Evolutionary conservation across 208 protist genomes (phyloP), one percentile per base, ranked within the genome.

Genomic region (Blastocrithidia nonstop): DNA sequence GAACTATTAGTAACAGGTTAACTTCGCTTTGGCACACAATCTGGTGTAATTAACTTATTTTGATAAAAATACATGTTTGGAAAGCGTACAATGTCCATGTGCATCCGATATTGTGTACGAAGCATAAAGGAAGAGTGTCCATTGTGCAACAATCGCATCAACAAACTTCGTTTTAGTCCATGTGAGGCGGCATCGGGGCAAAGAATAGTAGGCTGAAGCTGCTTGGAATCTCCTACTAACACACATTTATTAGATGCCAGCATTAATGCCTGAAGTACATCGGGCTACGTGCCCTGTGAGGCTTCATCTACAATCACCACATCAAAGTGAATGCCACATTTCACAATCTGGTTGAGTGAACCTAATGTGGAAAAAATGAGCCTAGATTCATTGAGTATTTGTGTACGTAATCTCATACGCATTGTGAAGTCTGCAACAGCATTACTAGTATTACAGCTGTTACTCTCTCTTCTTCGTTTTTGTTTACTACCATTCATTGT

Each of bases 301-400:
- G 80, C 82, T 62, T 96, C 91, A 60, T 96, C 91, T 28, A 95
- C 66, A 21, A 96, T 65, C 21, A 94, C 87, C 0, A 74, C 53
- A 47, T 92, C 83, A 46, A 87, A 92, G n/a, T n/a, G n/a, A n/a
- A n/a, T n/a, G n/a, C n/a, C n/a, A n/a, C n/a, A n/a, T n/a, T n/a
- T n/a, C n/a, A n/a, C n/a, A n/a, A n/a, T n/a, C n/a, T n/a, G n/a
- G n/a, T n/a, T n/a, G 15, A 92, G 57, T 8, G 83, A 92, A 38
- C 83, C 83, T 9, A 92, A 55, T 13, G 83, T 92, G 23, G 67
- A 72, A 50, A 68, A 88, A 37, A 88, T 49, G 2, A 92, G 44
- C 13, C 46, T 21, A 8, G 74, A 66, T 2, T 45, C 51, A 21
- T 39, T 24, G 23, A 88, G 24, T 13, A 62, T n/a, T n/a, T 66